phyloP scores from a whole-genome alignment of 2,329 filamentous ascomycete genomes.

The Rhynchosporium secalis region DNA sequence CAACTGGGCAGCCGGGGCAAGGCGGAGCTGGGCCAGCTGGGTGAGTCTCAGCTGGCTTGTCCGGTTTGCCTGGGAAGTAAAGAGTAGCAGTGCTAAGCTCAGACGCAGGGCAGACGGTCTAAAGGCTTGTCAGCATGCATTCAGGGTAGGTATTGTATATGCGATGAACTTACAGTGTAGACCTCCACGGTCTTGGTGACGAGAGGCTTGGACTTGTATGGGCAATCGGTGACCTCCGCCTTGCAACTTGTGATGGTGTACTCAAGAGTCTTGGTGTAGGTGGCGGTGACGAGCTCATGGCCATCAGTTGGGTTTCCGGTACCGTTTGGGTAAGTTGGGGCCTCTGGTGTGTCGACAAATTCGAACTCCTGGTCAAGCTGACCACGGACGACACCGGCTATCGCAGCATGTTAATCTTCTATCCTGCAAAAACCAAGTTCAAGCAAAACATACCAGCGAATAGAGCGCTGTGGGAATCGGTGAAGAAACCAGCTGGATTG shows the following conservation, averaged over 20 bases:
- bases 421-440: no score
- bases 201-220: conserved; percentile 6
- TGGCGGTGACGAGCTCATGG: background rate
- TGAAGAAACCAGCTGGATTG: conserved; percentile 50
- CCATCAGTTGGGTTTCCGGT: background rate
- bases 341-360: background rate
- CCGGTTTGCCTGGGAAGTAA: background rate
- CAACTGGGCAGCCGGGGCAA: background rate
- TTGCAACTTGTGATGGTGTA: background rate
- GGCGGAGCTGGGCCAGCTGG: background rate
- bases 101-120: conserved; percentile 7
- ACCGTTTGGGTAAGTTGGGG: background rate
- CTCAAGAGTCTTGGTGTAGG: background rate
- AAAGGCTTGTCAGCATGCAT: background rate
- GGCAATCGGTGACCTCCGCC: background rate
- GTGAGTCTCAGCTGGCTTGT: conserved; percentile 1
- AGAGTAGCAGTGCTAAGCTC: background rate
- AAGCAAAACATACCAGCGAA: conserved; percentile 33
- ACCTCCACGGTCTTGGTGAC: conserved; percentile 4
- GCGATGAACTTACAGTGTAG: background rate
- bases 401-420: no score
- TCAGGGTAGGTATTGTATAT: background rate
- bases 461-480: conserved; percentile 47
- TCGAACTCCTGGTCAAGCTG: conserved; percentile 40
- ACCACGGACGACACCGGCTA: conserved; percentile 48